phyloP scores from a whole-genome alignment of 73 alveolate genomes.

The Tetrahymena borealis region DNA sequence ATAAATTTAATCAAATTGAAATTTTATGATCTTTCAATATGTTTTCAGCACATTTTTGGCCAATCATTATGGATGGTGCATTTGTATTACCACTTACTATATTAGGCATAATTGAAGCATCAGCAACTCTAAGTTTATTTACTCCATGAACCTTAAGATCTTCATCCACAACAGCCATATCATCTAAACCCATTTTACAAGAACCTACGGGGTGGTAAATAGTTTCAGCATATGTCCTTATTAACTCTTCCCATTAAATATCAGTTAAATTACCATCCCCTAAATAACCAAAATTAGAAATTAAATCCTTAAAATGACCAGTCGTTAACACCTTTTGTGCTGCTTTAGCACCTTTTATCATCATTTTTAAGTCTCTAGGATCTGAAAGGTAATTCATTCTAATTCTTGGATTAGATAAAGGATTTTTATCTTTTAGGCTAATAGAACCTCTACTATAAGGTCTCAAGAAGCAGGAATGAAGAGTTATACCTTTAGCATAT shows the following conservation, averaged over 20 bases:
- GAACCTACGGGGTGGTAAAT: constrained; percentile 10
- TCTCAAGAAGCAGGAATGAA: background rate
- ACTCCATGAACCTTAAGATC: constrained; percentile 4
- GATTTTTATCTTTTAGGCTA: background rate
- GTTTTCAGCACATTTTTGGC: background rate
- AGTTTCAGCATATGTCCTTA: background rate
- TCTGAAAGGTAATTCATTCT: background rate
- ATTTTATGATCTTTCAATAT: background rate
- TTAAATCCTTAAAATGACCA: background rate
- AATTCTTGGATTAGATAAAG: background rate
- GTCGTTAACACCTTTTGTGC: background rate
- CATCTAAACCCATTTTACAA: constrained; percentile 5
- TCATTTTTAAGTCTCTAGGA: background rate
- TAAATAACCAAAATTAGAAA: background rate
- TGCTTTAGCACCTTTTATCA: background rate
- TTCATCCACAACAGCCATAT: background rate
- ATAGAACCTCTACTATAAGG: background rate
- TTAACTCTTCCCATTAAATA: background rate
- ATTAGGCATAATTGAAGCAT: constrained; percentile 1
- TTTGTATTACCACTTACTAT: constrained; percentile 1
- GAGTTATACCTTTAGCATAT: background rate
- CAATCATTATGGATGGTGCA: constrained; percentile 14
- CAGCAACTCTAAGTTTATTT: constrained; percentile 1
- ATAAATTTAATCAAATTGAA: background rate
- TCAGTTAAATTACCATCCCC: background rate